These are phyloP conservation scores for Claviceps citrina DNA, from an alignment of 2,329 filamentous ascomycete genomes.

Conservation along the genomic window DNA sequence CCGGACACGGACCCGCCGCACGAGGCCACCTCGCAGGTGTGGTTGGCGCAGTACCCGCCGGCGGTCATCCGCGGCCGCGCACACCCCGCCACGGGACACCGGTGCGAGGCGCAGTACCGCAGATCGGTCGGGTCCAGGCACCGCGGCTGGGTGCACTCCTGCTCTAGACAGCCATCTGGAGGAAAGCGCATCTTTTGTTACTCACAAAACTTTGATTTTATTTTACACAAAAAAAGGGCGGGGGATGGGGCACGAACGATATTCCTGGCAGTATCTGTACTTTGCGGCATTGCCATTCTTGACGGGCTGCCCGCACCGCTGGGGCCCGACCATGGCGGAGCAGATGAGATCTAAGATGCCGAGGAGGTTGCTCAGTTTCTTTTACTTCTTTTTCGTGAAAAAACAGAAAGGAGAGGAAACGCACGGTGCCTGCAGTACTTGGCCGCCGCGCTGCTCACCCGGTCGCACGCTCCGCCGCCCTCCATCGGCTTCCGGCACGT, in stretches of 20 bases:
- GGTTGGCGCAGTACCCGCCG: not conserved
- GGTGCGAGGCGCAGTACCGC: not conserved
- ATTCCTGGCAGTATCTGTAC: not conserved
- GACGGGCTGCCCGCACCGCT: not conserved
- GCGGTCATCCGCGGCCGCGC: not conserved
- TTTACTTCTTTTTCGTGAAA: too few relatives aligned
- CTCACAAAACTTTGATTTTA: too few relatives aligned
- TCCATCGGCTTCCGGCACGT: too few relatives aligned
- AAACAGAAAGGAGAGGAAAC: not conserved
- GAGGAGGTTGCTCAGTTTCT: too few relatives aligned
- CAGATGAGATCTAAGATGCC: not conserved
- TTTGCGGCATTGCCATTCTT: not conserved
- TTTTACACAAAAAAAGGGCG: not conserved
- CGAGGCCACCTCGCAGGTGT: not conserved
- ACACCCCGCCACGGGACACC: not conserved
- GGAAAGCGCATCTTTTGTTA: too few relatives aligned
- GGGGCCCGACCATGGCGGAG: not conserved
- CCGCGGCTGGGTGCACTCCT: not conserved
- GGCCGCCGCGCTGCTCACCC: too few relatives aligned
- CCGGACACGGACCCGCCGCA: not conserved
- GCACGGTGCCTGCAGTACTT: too few relatives aligned
- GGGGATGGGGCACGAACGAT: not conserved
- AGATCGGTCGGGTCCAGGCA: too few relatives aligned
- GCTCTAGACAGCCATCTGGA: not conserved
- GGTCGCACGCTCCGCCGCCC: too few relatives aligned